phyloP scores from a whole-genome alignment of 2,329 filamentous ascomycete genomes.

The Lachnellula cervina region DNA sequence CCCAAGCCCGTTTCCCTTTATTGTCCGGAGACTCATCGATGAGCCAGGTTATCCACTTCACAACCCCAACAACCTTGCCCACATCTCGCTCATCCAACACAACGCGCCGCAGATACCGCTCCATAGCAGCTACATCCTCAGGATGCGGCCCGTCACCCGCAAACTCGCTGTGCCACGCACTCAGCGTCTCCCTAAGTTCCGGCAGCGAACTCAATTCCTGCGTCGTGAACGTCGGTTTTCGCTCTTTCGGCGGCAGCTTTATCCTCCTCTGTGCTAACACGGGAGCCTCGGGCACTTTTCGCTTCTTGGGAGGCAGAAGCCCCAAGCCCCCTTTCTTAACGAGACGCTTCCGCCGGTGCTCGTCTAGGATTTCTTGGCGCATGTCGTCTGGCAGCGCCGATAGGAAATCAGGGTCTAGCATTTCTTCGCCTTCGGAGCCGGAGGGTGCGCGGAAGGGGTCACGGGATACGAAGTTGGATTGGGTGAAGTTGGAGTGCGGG shows the following conservation, averaged over 20 bases:
- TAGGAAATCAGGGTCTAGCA: slow-evolving; percentile 59
- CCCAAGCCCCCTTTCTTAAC: slow-evolving; percentile 51
- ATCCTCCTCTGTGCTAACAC: slow-evolving; percentile 31
- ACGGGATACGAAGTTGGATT: slow-evolving; percentile 64
- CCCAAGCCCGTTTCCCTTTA: slow-evolving; percentile 43
- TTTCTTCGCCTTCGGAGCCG: slow-evolving; percentile 14
- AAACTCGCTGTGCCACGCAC: slow-evolving; percentile 72
- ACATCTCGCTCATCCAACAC: slow-evolving; percentile 72
- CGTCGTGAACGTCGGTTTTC: slow-evolving; percentile 58
- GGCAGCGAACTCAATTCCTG: slow-evolving; percentile 47
- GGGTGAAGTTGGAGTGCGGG: slow-evolving; percentile 57
- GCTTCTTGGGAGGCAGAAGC: slow-evolving; percentile 29
- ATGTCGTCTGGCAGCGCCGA: slow-evolving; percentile 79
- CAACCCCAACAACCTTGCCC: slow-evolving; percentile 65
- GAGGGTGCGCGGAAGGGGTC: slow-evolving; percentile 25
- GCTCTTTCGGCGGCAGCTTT: slow-evolving; percentile 43
- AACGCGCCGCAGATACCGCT: slow-evolving; percentile 66
- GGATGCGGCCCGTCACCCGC: slow-evolving; percentile 68
- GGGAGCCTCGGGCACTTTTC: slow-evolving; percentile 16
- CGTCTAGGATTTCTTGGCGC: slow-evolving; percentile 69
- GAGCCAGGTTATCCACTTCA: slow-evolving; percentile 61
- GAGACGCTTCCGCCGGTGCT: slow-evolving; percentile 60
- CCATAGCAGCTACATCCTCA: slow-evolving; percentile 72
- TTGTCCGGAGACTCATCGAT: slow-evolving; percentile 41
- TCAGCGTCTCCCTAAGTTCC: slow-evolving; percentile 70